Base-by-base conservation (phyloP, 768 basidiomycete species). In the Boletellus ananas region DNA sequence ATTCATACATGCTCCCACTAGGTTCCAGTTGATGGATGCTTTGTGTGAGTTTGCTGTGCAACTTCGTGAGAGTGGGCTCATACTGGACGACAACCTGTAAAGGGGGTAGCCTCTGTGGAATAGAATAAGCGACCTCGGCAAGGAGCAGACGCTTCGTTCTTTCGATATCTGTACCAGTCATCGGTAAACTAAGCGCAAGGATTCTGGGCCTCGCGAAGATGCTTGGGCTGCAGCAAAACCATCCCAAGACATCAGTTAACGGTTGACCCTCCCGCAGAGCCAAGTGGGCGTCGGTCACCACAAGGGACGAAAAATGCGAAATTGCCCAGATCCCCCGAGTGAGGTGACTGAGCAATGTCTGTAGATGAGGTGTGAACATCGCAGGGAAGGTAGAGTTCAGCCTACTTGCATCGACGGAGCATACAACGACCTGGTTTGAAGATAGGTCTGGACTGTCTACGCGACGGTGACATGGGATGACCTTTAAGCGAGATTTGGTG, bases 1-100 rank as follows among this genome's bases (percentile, higher is more conserved):
- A 71, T 38, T 56, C 65, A 50, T 74, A 73, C 27, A 73, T 52
- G 6, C 58, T 43, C 43, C 73, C 74, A 21, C 62, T 64, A 4
- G 68, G 68, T 62, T 80, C 74, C 14, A 80, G 60, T 42, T 68
- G 67, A 41, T 69, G 76, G 43, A 87, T 68, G 38, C 75, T 67
- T 49, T 75, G 74, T 45, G 74, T 70, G 34, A 86, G 65, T 34
- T 62, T 63, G 36, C 75, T 77, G 36, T 73, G 75, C 11, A 59
- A 57, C 7, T 59, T 56, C 23, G 64, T 54, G n/a, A 58, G 49
- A 9, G 67, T 55, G 17, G 70, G 50, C 36, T 80, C 79, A 51
- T 84, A 87, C 25, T 76, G 66, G 23, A 86, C 65, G 18, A 86
- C 76, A 3, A 77, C 51, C 59, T 85, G 83, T 23, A 60, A 66